These are phyloP conservation scores for Cyberlindnera sargentensis DNA, from an alignment of 805 yeast species.

Conservation along the genomic window DNA sequence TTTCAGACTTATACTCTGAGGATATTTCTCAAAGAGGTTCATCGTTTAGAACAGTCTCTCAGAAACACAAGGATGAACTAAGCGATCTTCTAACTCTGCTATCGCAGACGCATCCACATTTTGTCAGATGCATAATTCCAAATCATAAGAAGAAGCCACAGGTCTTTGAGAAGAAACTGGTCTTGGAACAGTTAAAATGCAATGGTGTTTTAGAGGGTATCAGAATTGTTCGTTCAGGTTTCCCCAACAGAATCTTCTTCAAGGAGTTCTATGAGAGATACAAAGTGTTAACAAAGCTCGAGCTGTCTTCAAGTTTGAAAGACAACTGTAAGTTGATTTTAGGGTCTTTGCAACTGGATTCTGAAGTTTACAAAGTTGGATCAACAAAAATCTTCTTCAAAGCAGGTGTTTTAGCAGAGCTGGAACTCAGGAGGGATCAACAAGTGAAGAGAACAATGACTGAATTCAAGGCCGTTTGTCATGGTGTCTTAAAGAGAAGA, in stretches of 20 bases:
- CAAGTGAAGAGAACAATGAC: slow-evolving; percentile 50
- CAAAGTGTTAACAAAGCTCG: slow-evolving; percentile 38
- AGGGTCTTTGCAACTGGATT: slow-evolving; percentile 58
- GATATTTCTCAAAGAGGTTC: slow-evolving; percentile 29
- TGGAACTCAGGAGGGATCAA: slow-evolving; percentile 72
- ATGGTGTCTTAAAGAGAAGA: slow-evolving; percentile 58
- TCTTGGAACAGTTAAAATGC: slow-evolving; percentile 84
- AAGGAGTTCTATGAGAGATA: slow-evolving; percentile 74
- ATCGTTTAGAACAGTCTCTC: slow-evolving; percentile 73
- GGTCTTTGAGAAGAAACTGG: slow-evolving; percentile 65
- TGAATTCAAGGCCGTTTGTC: slow-evolving; percentile 52
- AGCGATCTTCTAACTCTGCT: slow-evolving; percentile 63
- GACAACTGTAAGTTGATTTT: slow-evolving; percentile 65
- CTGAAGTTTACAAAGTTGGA: slow-evolving; percentile 82
- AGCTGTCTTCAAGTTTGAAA: slow-evolving; percentile 44
- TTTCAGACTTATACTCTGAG: slow-evolving; percentile 46
- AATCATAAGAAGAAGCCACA: slow-evolving; percentile 68
- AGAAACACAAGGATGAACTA: slow-evolving; percentile 83
- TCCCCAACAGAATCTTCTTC: slow-evolving; percentile 86
- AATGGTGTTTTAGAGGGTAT: slow-evolving; percentile 98
- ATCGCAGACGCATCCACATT: slow-evolving; percentile 84
- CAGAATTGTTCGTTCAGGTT: slow-evolving; percentile 94
- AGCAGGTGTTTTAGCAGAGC: slow-evolving; percentile 89
- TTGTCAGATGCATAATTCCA: slow-evolving; percentile 93
- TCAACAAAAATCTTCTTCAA: slow-evolving; percentile 90